phyloP scores from a whole-genome alignment of 768 basidiomycete species.

The Podaxis sp. region DNA sequence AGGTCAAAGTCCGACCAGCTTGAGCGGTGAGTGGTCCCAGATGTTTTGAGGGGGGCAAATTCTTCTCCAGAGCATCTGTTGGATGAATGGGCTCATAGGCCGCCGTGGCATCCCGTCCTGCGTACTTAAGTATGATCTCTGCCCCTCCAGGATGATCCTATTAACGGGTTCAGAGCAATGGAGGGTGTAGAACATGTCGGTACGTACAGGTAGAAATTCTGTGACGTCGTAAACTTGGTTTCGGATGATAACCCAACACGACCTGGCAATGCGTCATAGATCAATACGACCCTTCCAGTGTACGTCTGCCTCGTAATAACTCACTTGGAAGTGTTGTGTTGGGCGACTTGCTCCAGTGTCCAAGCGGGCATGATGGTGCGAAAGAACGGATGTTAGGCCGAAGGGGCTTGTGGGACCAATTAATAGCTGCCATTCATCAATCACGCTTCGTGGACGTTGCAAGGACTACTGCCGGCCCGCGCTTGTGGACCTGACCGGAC shows the following conservation, averaged over 20 bases:
- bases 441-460: constrained; percentile 3
- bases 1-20: constrained; percentile 38
- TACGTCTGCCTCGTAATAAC: constrained; percentile 16
- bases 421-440: constrained; percentile 4
- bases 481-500: background rate
- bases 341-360: constrained; percentile 57
- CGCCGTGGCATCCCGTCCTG: constrained; percentile 79
- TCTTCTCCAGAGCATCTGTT: constrained; percentile 72
- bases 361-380: constrained; percentile 37
- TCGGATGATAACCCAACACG: constrained; percentile 84
- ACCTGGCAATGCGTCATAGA: constrained; percentile 37
- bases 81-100: constrained; percentile 85
- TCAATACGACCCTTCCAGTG: constrained; percentile 8
- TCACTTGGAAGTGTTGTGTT: constrained; percentile 56
- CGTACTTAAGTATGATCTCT: constrained; percentile 80
- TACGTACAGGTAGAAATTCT: constrained; percentile 63
- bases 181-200: constrained; percentile 3
- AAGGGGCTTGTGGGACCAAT: background rate
- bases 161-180: constrained; percentile 4
- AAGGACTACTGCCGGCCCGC: constrained; percentile 4
- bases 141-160: constrained; percentile 83
- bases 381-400: constrained; percentile 18
- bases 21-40: constrained; percentile 61
- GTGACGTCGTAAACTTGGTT: constrained; percentile 87
- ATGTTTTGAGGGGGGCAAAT: constrained; percentile 69